phyloP scores from a whole-genome alignment of 2,329 filamentous ascomycete genomes.

The Cladorrhinum sp. region DNA sequence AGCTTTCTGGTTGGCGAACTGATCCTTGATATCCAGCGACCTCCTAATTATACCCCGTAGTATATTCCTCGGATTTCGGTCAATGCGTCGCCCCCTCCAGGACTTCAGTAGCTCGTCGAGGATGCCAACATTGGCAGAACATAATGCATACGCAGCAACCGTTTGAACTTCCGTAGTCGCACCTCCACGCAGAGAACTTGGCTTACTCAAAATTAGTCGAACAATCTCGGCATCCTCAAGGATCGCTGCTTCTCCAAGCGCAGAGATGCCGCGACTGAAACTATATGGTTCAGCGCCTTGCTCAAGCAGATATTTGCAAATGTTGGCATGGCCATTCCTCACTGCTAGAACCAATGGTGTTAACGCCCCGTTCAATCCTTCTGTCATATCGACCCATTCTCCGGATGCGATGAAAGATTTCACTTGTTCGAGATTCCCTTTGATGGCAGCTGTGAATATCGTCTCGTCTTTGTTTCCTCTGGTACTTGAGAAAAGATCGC shows the following conservation, averaged over 20 bases:
- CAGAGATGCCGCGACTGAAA: neutral
- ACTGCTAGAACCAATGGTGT: neutral
- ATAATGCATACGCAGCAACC: no score
- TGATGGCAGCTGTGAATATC: neutral
- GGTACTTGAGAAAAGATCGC: neutral
- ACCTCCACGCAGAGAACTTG: no score
- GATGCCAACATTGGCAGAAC: no score
- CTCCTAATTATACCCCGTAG: no score
- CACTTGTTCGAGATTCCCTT: neutral
- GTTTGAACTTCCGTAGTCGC: no score
- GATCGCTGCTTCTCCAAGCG: neutral
- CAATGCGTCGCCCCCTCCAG: no score
- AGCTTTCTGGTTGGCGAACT: no score
- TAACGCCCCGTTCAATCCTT: neutral
- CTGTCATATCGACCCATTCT: neutral
- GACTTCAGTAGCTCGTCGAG: no score
- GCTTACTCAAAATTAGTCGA: no score
- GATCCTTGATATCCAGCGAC: neutral
- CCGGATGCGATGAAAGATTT: neutral
- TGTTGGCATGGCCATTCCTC: neutral
- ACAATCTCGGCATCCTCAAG: neutral
- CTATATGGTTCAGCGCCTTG: neutral
- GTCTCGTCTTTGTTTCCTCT: neutral
- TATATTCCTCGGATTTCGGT: no score
- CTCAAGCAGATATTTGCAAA: neutral